phyloP scores from a whole-genome alignment of 257 asterid species.

The Lycium ferocissimum region DNA sequence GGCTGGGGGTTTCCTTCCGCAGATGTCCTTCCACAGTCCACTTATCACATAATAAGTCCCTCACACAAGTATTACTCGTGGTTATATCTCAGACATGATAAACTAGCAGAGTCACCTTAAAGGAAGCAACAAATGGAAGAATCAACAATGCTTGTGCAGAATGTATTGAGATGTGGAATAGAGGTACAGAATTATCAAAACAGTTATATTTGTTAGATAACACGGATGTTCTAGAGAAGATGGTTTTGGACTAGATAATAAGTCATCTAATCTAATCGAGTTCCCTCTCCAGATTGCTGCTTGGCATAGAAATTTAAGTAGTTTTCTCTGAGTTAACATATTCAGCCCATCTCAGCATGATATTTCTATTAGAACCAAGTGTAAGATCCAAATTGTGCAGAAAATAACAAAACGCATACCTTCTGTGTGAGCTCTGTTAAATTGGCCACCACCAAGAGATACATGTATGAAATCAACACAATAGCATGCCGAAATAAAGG shows the following conservation, averaged over 20 bases:
- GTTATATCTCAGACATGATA: background rate
- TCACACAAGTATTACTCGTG: background rate
- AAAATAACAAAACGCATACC: background rate
- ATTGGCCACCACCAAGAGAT: background rate
- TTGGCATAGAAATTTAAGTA: background rate
- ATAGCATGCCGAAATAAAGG: background rate
- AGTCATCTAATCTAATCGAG: background rate
- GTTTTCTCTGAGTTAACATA: background rate
- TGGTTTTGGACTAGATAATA: background rate
- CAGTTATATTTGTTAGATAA: background rate
- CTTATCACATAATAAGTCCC: background rate
- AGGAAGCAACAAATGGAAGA: background rate
- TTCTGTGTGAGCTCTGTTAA: background rate
- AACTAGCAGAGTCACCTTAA: background rate
- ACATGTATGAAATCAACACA: background rate
- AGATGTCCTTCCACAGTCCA: too few relatives aligned
- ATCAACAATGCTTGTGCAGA: background rate
- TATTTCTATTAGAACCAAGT: background rate
- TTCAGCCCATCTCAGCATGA: slow-evolving; percentile 11
- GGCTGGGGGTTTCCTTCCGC: too few relatives aligned
- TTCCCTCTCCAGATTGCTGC: background rate
- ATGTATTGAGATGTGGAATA: background rate
- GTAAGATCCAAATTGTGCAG: background rate
- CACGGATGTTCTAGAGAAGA: background rate
- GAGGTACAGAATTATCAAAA: background rate